Base-by-base conservation (phyloP, 805 yeast genomes). In the Nakazawaea peltata region DNA sequence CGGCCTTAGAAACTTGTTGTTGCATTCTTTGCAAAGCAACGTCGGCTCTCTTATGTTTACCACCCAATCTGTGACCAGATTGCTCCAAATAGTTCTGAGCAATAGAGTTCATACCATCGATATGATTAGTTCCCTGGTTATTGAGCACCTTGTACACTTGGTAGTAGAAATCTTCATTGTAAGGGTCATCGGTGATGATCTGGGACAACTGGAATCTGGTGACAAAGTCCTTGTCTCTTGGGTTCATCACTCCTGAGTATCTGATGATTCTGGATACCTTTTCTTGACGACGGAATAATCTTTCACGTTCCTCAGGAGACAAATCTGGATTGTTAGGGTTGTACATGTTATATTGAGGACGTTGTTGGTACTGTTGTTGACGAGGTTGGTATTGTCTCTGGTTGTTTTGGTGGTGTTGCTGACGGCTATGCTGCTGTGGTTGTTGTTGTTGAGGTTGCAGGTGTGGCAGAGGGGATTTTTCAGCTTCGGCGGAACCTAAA, bases 21-120 rank as follows among this genome's bases (percentile, higher is more conserved):
- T 90, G 97, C 95, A 92, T 85, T 67, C 97, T 79, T 65, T 85
- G 95, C 50, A 88, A 69, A 1, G 95, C 96, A 44, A 86, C 77
- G 57, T 85, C 94, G 7, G 88, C 90, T 55, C 90, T 69, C 59
- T 78, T 81, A 43, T 77, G 67, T 56, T 87, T 76, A 34, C 94
- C 94, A 48, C 94, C 94, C 38, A 84, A 65, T 59, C 92, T 74
- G 59, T 85, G 94, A 34, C 95, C 95, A 40, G 94, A 80, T 54
- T 82, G 94, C 50, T 85, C 92, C 53, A 87, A 64, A 51, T 88
- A 88, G 10, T 95, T 92, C 53, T 84, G 84, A 5, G 96, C 96
- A 65, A 88, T 81, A n/a, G 82, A 74, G 55, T 79, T 84, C 56
- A 78, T 71, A 37, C 73, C 77, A 37, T 67, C 72, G 27, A 66